Conservation (phyloP, 306 rosid genomes). For the Carpinus viminea region DNA sequence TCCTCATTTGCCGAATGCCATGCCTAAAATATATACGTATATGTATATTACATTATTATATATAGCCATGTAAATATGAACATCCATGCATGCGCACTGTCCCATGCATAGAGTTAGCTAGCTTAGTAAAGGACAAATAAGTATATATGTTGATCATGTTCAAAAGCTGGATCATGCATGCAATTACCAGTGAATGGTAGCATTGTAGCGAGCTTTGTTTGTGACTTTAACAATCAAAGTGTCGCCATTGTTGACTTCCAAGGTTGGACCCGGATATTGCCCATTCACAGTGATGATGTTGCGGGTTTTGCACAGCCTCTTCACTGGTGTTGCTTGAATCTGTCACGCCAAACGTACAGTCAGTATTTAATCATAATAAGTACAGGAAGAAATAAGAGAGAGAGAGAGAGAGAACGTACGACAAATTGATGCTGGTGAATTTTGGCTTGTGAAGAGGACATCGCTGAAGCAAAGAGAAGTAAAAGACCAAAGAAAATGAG, state of each 20-base stretch:
- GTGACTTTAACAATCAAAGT: constrained; percentile 71
- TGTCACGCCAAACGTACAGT: constrained; percentile 24
- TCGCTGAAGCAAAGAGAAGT: constrained; percentile 54
- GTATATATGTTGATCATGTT: neutral
- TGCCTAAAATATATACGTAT: constrained; percentile 43
- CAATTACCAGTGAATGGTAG: constrained; percentile 81
- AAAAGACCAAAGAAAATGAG: constrained; percentile 40
- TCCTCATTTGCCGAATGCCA: constrained; percentile 79
- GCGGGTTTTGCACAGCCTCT: constrained; percentile 97
- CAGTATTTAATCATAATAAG: too few species aligned
- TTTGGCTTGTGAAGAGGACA: constrained; percentile 53
- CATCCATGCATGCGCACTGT: constrained; percentile 12
- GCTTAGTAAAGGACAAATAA: too few species aligned
- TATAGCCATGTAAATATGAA: neutral
- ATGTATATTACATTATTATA: too few species aligned
- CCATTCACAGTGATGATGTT: constrained; percentile 83
- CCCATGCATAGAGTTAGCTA: constrained; percentile 6
- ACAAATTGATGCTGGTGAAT: constrained; percentile 70
- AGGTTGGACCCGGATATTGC: constrained; percentile 85
- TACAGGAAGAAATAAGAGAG: too few species aligned
- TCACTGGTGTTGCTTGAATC: constrained; percentile 93
- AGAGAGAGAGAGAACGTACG: constrained; percentile 47
- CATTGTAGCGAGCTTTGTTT: constrained; percentile 82
- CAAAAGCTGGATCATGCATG: neutral
- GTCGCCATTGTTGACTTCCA: constrained; percentile 85